phyloP scores from a whole-genome alignment of 176 grass and related monocot genomes.

The Rhipidocladum racemiflorum region DNA sequence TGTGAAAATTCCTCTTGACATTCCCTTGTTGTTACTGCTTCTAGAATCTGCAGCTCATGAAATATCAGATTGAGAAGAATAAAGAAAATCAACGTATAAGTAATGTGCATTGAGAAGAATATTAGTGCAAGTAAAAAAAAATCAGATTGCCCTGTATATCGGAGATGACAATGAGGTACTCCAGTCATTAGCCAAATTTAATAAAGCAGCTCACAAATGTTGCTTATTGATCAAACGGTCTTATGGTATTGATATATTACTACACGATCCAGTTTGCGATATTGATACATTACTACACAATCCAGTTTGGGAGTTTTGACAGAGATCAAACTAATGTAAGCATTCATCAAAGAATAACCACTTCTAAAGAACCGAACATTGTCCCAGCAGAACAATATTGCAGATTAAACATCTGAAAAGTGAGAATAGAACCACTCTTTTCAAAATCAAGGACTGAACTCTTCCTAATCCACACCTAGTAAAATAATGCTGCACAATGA shows the following conservation, averaged over 20 bases:
- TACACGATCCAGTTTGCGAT: not conserved
- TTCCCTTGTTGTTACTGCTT: constrained; percentile 75
- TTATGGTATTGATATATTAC: not conserved
- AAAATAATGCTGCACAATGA: not conserved
- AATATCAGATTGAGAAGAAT: not conserved
- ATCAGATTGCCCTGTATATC: constrained; percentile 8
- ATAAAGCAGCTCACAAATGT: not conserved
- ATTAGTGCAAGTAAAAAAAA: not conserved
- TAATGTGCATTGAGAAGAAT: not conserved
- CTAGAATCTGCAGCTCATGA: constrained; percentile 50
- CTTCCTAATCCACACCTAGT: not conserved
- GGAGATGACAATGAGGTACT: not conserved
- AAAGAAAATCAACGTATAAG: constrained; percentile 3
- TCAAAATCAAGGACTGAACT: not conserved
- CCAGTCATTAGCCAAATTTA: not conserved
- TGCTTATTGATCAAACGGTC: not conserved
- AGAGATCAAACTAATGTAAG: not conserved
- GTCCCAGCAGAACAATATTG: not conserved
- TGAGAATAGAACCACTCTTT: not conserved
- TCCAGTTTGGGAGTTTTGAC: not conserved
- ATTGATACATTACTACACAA: not conserved
- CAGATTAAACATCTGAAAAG: constrained; percentile 6
- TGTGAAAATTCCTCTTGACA: constrained; percentile 68
- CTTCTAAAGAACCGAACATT: not conserved
- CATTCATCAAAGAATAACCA: not conserved